Base-by-base conservation (phyloP, 176 grass and related monocot genomes). In the Carex cristatella region DNA sequence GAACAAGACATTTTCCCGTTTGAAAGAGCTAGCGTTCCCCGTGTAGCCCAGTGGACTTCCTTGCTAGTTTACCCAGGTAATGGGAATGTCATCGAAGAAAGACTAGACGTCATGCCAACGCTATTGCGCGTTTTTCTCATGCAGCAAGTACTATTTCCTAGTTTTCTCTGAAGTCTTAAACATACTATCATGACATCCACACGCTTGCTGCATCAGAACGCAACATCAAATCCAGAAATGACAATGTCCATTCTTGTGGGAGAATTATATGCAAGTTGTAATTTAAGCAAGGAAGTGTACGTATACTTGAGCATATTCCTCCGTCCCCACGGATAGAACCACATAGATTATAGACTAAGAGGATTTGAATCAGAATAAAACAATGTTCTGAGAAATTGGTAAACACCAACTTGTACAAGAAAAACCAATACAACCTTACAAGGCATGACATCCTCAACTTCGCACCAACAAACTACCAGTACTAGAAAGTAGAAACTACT, bases 361-460 rank as follows among this genome's bases (percentile, higher is more conserved):
- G 28, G 1, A 57, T 27, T 18, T 4, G 57, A 58, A 79, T 35
- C 3, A 79, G 38, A 58, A 58, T 79, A 79, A 79, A 57, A 58
- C 12, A 58, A 32, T 35, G 28, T 58, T 16, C 6, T 7, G 28
- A 18, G 53, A 79, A 79, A 56, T 35, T 79, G 30, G 74, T 79
- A 79, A 56, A 79, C 51, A 79, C 49, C 53, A 79, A 14, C 12
- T 79, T 79, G 74, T 79, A 79, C 74, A 79, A 78, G 23, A 78
- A 57, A 78, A 78, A 9, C 10, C 53, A 79, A 75, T 46, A 75
- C 10, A 44, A 35, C 27, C 23, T 79, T 79, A 9, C 51, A 79
- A 76, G 74, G 74, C 53, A 79, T 46, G 68, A 57, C 5, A 58
- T 79, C 14, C 53, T 79, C 74, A 58, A 57, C 27, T 79, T 79